Base-by-base conservation (phyloP, 345 rosid genomes). In the Dimocarpus longan region DNA sequence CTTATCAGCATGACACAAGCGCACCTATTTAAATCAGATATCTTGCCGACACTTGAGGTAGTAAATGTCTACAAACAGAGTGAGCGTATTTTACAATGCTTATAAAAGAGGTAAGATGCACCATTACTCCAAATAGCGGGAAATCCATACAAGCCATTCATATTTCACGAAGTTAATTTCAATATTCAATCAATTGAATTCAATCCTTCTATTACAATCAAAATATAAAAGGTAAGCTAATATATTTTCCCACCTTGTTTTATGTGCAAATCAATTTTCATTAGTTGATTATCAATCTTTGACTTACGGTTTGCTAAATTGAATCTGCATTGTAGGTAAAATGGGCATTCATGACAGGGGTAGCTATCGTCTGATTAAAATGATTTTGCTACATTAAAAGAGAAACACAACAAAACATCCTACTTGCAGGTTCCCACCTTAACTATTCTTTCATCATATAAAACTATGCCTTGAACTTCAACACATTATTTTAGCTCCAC, bases 401-500 rank as follows among this genome's bases (percentile, higher is more conserved):
- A 56, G 78, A 73, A 74, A 52, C 72, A 80, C 26, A 80, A 74
- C 67, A 78, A 48, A 18, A 26, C 71, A 75, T 59, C 76, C 80
- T 60, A 73, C 69, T 68, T 73, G 66, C 73, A 70, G 70, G 32
- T 54, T 48, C 67, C 71, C 62, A 65, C 56, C 54, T 10, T 43
- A 68, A 63, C 82, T 43, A 46, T 16, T 22, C 22, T 62, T 79
- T 54, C 68, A 60, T 80, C 39, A 75, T 66, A 39, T 72, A 50
- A 69, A 54, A 16, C 32, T 71, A 50, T 48, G 66, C 52, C 70
- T 42, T 70, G 63, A 78, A 76, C 16, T 68, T 43, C 54, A 40
- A 59, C 60, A 50, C 57, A 28, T 78, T 89, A 91, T 90, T 88
- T 90, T 74, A 90, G 82, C 95, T 97, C 98, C 80, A 97, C 95